Evolutionary conservation across 192 early-diverging fungal genomes (phyloP).

Genomic region (Rhizoclosmatium globosum): DNA sequence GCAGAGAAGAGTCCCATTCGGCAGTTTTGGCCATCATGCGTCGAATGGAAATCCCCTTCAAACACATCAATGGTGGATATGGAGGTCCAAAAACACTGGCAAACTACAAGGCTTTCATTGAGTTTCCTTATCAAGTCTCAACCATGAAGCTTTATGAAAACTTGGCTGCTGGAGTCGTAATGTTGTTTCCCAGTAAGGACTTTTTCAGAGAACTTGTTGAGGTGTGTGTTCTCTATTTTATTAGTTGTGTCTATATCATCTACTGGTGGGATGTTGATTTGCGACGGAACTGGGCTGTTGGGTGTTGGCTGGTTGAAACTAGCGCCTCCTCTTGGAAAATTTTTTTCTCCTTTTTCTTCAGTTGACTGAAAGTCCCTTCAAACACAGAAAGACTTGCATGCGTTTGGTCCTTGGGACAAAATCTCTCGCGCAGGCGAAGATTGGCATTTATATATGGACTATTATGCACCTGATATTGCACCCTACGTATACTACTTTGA

Average conservation of each 20-base stretch:
- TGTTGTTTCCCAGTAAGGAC: slow-evolving; percentile 29
- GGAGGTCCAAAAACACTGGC: slow-evolving; percentile 34
- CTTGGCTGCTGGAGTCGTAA: slow-evolving; percentile 28
- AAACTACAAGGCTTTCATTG: slow-evolving; percentile 32
- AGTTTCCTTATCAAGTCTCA: slow-evolving; percentile 34
- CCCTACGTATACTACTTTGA: slow-evolving; percentile 33
- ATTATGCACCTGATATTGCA: slow-evolving; percentile 24
- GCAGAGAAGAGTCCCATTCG: slow-evolving; percentile 21
- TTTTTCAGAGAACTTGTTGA: slow-evolving; percentile 33
- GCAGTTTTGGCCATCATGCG: slow-evolving; percentile 25
- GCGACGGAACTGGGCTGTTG: not conserved
- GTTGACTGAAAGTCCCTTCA: not conserved
- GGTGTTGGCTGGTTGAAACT: not conserved
- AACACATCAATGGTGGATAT: slow-evolving; percentile 30
- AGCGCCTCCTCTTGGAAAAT: not conserved
- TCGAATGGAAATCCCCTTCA: slow-evolving; percentile 33
- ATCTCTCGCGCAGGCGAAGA: slow-evolving; percentile 34
- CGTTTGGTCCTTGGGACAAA: slow-evolving; percentile 34
- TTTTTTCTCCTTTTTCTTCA: not conserved
- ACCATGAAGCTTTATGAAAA: slow-evolving; percentile 41
- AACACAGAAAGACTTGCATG: slow-evolving; percentile 26
- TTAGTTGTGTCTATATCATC: not conserved
- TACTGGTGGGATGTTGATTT: not conserved
- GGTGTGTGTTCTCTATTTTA: not conserved
- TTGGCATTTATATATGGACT: slow-evolving; percentile 35